A percentile compares a stretch with the other conserved stretches of the same genome.
Evolutionary conservation across 1,284 basidiomycete genomes (phyloP).

Genomic region (Wallemia mellicola): DNA sequence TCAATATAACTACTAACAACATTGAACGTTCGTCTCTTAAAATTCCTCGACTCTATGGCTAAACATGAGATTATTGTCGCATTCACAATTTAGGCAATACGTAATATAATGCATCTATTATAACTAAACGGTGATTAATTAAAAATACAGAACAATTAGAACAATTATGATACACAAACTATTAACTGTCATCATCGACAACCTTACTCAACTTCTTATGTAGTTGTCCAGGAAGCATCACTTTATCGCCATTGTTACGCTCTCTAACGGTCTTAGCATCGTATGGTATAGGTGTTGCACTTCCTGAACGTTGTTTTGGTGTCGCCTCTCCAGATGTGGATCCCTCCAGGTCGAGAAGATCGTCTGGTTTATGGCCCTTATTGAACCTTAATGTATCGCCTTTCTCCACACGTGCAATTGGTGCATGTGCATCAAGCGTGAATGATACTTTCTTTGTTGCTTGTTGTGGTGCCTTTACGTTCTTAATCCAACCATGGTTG

Average conservation of each 20-base stretch:
- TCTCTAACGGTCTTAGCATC: background rate
- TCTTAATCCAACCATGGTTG: slow-evolving; percentile 3
- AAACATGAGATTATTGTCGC: no score
- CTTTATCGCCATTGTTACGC: background rate
- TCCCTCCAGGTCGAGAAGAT: background rate
- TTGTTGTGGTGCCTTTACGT: background rate
- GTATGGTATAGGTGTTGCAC: background rate
- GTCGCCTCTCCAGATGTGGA: background rate
- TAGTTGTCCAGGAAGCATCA: background rate
- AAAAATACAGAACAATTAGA: no score
- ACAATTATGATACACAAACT: no score
- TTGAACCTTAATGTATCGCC: background rate
- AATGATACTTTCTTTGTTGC: background rate
- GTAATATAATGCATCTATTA: no score
- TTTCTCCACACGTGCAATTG: background rate
- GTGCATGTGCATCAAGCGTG: background rate
- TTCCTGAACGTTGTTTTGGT: background rate
- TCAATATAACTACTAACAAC: no score
- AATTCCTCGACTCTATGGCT: no score
- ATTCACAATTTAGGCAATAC: no score
- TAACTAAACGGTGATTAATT: no score
- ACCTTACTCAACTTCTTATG: background rate
- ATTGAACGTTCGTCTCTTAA: no score
- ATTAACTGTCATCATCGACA: background rate
- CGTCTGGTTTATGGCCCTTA: background rate